Percentiles rank a stretch among this genome's conserved stretches.
Evolutionary conservation across 495 filamentous ascomycete species (phyloP).

Genomic region (Penicillium chermesinum): DNA sequence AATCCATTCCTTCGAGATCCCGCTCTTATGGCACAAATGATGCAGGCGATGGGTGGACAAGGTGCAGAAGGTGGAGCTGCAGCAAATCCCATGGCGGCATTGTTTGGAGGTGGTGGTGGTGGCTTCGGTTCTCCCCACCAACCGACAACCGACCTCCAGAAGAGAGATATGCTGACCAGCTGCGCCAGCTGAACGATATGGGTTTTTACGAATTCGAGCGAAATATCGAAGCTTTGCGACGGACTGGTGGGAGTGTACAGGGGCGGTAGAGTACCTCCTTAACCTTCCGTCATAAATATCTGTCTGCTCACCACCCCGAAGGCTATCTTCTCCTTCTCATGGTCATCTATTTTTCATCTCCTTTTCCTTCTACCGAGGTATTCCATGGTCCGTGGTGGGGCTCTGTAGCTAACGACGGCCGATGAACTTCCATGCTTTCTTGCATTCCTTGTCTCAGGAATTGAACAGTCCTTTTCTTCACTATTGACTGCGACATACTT

Average conservation of each 20-base stretch:
- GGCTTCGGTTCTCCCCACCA: constrained; percentile 45
- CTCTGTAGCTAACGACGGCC: constrained; percentile 12
- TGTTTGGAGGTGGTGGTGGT: constrained; percentile 38
- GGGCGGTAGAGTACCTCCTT: constrained; percentile 75
- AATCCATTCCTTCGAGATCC: constrained; percentile 49
- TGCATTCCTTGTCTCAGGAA: constrained; percentile 6
- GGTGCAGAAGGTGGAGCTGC: constrained; percentile 27
- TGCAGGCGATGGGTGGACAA: constrained; percentile 40
- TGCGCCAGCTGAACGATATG: constrained; percentile 97
- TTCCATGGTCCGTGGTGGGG: constrained; percentile 12
- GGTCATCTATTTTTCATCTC: neutral
- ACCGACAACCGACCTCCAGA: constrained; percentile 84
- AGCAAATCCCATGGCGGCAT: constrained; percentile 33
- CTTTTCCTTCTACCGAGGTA: constrained; percentile 13
- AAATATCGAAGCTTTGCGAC: constrained; percentile 83
- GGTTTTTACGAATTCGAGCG: constrained; percentile 95
- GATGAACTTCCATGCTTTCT: constrained; percentile 16
- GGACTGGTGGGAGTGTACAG: constrained; percentile 89
- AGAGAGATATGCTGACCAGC: constrained; percentile 84
- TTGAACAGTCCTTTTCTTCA: constrained; percentile 2
- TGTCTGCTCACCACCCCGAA: neutral
- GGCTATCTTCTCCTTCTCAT: no score
- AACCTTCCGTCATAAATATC: constrained; percentile 29
- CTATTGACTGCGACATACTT: neutral
- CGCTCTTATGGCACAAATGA: constrained; percentile 41